Evolutionary conservation across 1,284 basidiomycete genomes (phyloP), one percentile per base, ranked within the genome.

Genomic region (Volvariella volvacea): DNA sequence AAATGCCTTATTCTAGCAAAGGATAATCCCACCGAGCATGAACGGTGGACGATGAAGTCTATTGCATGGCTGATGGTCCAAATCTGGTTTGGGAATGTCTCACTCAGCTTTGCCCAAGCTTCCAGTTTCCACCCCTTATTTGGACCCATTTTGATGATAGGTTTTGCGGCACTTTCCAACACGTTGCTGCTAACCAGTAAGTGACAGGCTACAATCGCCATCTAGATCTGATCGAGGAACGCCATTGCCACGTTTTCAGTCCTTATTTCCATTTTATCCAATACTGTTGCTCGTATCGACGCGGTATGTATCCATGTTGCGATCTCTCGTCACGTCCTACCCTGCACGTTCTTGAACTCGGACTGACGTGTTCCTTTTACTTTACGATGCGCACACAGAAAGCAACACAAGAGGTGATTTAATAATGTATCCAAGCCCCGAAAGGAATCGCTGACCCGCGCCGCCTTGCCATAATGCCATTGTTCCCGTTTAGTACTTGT

Each of bases 51-150:
- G 16, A 54, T 89, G 37, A 76, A 70, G 52, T 66, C 74, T 33
- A 92, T 92, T 45, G 77, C 83, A 0, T 92, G 86, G 86, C 60
- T 88, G 10, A 83, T 88, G 78, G 72, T 84, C 1, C 80, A 88
- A 50, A 89, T 92, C 36, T 90, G 87, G 86, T 88, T 88, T 50
- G 90, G 86, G 1, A 88, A 85, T 55, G 85, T 80, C 1, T 85
- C 74, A 54, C 66, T 89, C 16, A 84, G 80, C 50, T 88, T 87
- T 55, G 68, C 55, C 17, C 77, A 74, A 45, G 86, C 83, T 9
- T 69, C 73, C 43, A 85, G 79, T 46, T 93, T 93, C 62, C 90
- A 94, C 59, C 87, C 86, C 1, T 49, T 89, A 3, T 83, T 88
- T 49, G 92, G 92, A 1, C 91, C 92, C 0, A 79, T 92, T 43